phyloP scores from a whole-genome alignment of 345 rosid genomes.

The Boechera retrofracta region DNA sequence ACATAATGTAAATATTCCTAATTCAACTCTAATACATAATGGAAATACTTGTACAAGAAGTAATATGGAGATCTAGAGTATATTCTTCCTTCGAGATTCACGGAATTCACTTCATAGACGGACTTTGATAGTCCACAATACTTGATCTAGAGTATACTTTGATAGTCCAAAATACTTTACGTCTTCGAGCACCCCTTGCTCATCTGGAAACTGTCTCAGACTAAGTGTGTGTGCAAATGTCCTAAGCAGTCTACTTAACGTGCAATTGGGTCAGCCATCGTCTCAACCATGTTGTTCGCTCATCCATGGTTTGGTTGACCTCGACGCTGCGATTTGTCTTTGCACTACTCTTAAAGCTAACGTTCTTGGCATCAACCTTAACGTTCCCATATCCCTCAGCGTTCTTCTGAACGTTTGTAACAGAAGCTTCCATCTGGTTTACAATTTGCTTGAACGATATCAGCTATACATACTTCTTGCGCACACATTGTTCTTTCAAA shows the following conservation, averaged over 20 bases:
- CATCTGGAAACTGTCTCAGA: constrained; percentile 51
- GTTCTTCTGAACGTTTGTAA: constrained; percentile 65
- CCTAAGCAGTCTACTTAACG: constrained; percentile 48
- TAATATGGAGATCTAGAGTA: too few species aligned
- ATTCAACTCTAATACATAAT: too few species aligned
- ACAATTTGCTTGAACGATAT: constrained; percentile 44
- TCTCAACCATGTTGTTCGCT: constrained; percentile 58
- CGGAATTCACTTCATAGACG: too few species aligned
- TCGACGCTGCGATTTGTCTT: constrained; percentile 76
- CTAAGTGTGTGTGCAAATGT: constrained; percentile 60
- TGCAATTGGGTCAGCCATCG: constrained; percentile 51
- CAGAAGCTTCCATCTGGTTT: constrained; percentile 55
- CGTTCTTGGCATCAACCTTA: constrained; percentile 59
- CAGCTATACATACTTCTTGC: not conserved
- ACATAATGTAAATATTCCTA: too few species aligned
- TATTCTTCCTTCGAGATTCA: too few species aligned
- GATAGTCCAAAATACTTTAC: too few species aligned
- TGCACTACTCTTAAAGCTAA: constrained; percentile 70
- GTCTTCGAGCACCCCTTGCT: constrained; percentile 40
- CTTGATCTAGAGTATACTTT: too few species aligned
- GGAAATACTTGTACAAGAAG: too few species aligned
- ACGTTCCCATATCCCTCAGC: constrained; percentile 62
- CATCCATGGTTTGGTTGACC: constrained; percentile 57
- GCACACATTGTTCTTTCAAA: not conserved
- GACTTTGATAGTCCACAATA: too few species aligned